Base-by-base conservation (phyloP, 768 basidiomycete species). In the Heimioporus sp. region DNA sequence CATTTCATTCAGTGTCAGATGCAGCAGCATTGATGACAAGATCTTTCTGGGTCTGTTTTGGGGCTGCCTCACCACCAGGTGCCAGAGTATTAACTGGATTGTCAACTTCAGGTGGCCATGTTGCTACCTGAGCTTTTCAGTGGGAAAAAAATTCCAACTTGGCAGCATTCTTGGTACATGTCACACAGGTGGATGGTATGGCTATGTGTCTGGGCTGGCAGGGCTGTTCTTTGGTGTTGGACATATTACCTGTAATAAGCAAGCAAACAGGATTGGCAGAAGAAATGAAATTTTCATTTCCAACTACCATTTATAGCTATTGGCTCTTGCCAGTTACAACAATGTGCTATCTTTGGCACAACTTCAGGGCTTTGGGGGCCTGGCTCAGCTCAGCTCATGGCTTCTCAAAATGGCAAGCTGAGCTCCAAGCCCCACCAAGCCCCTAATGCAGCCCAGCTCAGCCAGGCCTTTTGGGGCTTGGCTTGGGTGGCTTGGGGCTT, bases 341-440 rank as follows among this genome's bases (percentile, higher is more conserved):
- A 15, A 48, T 38, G 15, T 13, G n/a, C 43, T 20, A 12, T 32
- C 16, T 45, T 36, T 36, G 5, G 5, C 39, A 48, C 4, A 12
- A 39, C 38, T 40, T 32, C 16, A 24, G 48, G 48, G 39, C 48
- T 49, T 49, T 31, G 41, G 31, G 48, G 38, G 48, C 48, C 48
- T 35, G 19, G 48, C 48, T 16, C 6, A 32, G 31, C 48, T 24
- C 2, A 16, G 40, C 48, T 42, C 48, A 35, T 19, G 34, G 41
- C 40, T 36, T 36, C 46, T 38, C 16, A 43, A 43, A 43, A 43
- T 43, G 10, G 2, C 28, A 50, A 21, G 42, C 41, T 8, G 1
- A 13, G 49, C 42, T 50, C 36, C 19, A 31, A 31, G 49, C 42
- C 3, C 31, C 36, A 28, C 41, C 43, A 50, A 30, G 48, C 32